Conservation (phyloP, 1,139 yeast genomes). For the Yamadazyma buinensis region DNA sequence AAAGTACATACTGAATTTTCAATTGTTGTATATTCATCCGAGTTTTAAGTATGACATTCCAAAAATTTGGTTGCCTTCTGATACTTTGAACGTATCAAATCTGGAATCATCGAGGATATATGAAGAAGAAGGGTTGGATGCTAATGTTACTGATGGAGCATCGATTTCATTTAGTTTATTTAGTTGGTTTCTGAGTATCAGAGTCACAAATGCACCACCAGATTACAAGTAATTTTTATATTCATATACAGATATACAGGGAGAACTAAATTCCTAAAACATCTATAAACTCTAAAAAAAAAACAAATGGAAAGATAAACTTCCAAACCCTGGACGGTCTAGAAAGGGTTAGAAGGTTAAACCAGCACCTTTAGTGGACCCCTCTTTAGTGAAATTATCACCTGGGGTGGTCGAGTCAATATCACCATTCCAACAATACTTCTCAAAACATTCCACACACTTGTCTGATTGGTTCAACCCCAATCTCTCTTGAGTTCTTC, state of each 20-base stretch:
- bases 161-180: constrained; percentile 15
- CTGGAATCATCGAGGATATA: constrained; percentile 11
- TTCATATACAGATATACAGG: no score
- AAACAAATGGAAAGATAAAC: not conserved
- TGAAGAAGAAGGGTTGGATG: constrained; percentile 15
- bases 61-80: constrained; percentile 33
- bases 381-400: constrained; percentile 45
- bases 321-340: no score
- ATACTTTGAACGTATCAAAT: constrained; percentile 17
- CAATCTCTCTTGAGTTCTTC: constrained; percentile 75
- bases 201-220: constrained; percentile 34
- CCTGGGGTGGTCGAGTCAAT: constrained; percentile 19
- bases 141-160: constrained; percentile 30
- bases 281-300: no score
- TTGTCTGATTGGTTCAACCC: constrained; percentile 63
- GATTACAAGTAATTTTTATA: constrained; percentile 29
- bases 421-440: constrained; percentile 82
- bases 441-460: constrained; percentile 67
- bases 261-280: no score
- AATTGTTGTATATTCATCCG: constrained; percentile 30
- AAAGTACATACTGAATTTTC: constrained; percentile 13
- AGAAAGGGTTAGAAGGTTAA: no score
- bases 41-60: constrained; percentile 32
- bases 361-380: constrained; percentile 38
- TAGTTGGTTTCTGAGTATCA: constrained; percentile 15